Evolutionary conservation across 164 flowering plant species (phyloP).

Genomic region (Dillenia turbinata): DNA sequence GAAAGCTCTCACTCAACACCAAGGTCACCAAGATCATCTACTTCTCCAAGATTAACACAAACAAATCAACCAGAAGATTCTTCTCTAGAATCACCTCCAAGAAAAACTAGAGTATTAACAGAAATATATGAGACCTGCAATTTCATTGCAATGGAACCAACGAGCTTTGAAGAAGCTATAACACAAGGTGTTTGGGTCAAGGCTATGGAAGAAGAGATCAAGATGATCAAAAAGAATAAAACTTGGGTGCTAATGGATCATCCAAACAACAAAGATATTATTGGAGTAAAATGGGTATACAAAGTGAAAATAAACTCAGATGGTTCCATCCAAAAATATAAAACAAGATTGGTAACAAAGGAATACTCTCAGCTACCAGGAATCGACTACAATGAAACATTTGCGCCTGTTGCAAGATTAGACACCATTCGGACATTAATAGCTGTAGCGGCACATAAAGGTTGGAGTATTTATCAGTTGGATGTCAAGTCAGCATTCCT

Average conservation of each 20-base stretch:
- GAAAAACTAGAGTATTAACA: neutral
- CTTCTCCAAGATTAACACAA: neutral
- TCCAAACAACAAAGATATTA: too few relatives aligned
- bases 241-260: too few relatives aligned
- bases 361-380: too few relatives aligned
- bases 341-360: too few relatives aligned
- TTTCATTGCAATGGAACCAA: too few relatives aligned
- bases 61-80: neutral
- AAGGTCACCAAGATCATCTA: neutral
- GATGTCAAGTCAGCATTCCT: neutral
- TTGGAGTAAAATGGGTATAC: too few relatives aligned
- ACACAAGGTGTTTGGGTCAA: too few relatives aligned
- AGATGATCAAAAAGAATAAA: too few relatives aligned
- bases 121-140: neutral
- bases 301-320: too few relatives aligned
- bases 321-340: neutral
- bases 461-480: neutral
- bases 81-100: neutral
- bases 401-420: neutral
- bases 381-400: too few relatives aligned
- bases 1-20: neutral
- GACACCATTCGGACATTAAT: neutral
- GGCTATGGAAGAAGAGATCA: too few relatives aligned
- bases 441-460: neutral
- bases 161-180: too few relatives aligned